Percentiles rank a stretch among this genome's conserved stretches.
Conservation (phyloP, 441 rosid species). For the Capsella rubella region DNA sequence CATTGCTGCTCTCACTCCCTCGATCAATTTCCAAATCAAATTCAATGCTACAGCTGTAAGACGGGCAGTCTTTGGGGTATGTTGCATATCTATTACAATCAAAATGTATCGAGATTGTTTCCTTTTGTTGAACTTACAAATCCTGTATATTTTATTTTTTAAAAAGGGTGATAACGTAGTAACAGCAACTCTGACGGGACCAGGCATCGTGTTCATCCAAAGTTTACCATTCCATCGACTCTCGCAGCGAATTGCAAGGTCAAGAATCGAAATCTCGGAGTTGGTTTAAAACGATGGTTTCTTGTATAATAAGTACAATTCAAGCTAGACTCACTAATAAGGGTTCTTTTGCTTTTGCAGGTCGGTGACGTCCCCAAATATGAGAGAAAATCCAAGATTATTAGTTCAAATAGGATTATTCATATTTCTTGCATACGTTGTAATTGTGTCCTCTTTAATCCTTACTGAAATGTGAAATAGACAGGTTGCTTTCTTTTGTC, state of each 20-base stretch:
- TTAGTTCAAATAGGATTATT: slow-evolving; percentile 86
- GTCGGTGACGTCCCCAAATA: slow-evolving; percentile 97
- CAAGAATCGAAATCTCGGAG: slow-evolving; percentile 19
- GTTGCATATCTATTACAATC: slow-evolving; percentile 18
- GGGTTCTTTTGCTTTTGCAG: slow-evolving; percentile 52
- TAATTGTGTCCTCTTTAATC: slow-evolving; percentile 87
- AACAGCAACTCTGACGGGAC: slow-evolving; percentile 87
- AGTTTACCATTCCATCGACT: slow-evolving; percentile 91
- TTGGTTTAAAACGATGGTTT: slow-evolving; percentile 11
- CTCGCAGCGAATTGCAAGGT: slow-evolving; percentile 96
- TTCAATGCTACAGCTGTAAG: slow-evolving; percentile 75
- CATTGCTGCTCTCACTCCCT: slow-evolving; percentile 79
- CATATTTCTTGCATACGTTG: slow-evolving; percentile 91
- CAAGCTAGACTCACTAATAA: slow-evolving; percentile 11
- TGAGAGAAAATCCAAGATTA: slow-evolving; percentile 98
- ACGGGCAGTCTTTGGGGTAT: slow-evolving; percentile 91
- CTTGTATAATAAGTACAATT: slow-evolving; percentile 15
- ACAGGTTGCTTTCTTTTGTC: background rate
- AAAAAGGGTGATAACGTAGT: slow-evolving; percentile 85
- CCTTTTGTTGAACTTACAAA: background rate
- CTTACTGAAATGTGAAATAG: slow-evolving; percentile 43
- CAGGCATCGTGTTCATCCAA: slow-evolving; percentile 97
- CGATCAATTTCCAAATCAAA: slow-evolving; percentile 83
- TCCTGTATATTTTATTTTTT: background rate
- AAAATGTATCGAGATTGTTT: slow-evolving; percentile 2